phyloP scores from a whole-genome alignment of 129 eudicot genomes.

The Arctium lappa region DNA sequence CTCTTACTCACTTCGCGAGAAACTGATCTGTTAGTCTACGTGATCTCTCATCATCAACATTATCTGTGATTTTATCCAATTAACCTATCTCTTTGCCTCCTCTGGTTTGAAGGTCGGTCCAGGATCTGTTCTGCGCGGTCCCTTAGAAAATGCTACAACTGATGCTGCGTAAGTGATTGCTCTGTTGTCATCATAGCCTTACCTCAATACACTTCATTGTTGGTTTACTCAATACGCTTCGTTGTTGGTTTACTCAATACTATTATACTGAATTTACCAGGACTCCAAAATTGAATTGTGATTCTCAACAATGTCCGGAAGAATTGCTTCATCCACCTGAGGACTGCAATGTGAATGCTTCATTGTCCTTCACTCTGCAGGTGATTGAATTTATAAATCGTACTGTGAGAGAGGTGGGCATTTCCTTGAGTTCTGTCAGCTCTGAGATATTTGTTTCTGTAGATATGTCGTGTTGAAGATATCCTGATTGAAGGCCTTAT shows the following conservation, averaged over 20 bases:
- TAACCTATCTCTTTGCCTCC: conserved; percentile 15
- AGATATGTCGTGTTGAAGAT: conserved; percentile 98
- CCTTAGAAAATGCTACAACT: conserved; percentile 59
- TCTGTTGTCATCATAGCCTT: conserved; percentile 3
- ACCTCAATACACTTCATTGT: not conserved
- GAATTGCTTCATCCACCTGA: conserved; percentile 95
- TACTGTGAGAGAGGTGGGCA: not conserved
- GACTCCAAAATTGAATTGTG: conserved; percentile 80
- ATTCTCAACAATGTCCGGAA: conserved; percentile 62
- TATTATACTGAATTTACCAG: conserved; percentile 35
- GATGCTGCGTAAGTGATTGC: conserved; percentile 67
- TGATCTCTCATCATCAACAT: not conserved
- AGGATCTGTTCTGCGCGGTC: conserved; percentile 91
- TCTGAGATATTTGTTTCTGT: conserved; percentile 15
- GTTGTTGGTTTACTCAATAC: conserved; percentile 3
- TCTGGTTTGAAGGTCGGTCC: conserved; percentile 76
- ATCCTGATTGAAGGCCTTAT: conserved; percentile 83
- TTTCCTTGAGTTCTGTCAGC: not conserved
- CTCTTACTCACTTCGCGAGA: not conserved
- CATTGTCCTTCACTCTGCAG: conserved; percentile 93
- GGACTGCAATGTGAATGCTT: conserved; percentile 92
- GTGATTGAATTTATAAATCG: conserved; percentile 23
- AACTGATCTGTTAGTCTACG: too few species aligned
- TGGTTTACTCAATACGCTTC: not conserved
- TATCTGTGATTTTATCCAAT: not conserved